Conservation (phyloP, 768 basidiomycete species). For the Amanita molliuscula region DNA sequence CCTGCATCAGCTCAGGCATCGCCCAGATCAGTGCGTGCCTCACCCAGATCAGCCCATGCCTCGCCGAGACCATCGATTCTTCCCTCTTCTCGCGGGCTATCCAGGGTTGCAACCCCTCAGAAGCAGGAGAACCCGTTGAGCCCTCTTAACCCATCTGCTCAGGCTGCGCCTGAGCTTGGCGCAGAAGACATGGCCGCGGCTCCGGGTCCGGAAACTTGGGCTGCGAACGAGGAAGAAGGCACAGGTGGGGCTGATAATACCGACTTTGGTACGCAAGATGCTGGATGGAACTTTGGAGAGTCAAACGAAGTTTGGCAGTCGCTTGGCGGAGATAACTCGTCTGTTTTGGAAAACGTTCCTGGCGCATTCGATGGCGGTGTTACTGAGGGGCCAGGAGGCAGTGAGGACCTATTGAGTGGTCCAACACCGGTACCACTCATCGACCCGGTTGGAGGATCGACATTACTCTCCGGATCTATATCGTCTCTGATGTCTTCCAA, state of each 20-base stretch:
- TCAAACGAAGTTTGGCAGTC: not conserved
- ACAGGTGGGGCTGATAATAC: not conserved
- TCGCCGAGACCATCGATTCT: not conserved
- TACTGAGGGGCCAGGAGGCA: not conserved
- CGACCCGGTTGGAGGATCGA: not conserved
- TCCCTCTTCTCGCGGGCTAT: conserved; percentile 3
- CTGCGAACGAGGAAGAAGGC: not conserved
- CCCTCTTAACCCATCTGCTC: conserved; percentile 24
- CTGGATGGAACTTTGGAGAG: not conserved
- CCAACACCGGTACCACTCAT: not conserved
- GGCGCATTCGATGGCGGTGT: not conserved
- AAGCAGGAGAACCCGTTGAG: conserved; percentile 17
- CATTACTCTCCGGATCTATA: not conserved
- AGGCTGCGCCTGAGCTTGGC: conserved; percentile 11
- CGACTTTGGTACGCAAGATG: not conserved
- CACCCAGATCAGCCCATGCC: not conserved
- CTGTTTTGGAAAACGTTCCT: not conserved
- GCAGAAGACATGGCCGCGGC: conserved; percentile 5
- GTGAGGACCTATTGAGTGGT: not conserved
- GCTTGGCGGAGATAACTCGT: not conserved
- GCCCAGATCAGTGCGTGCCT: not conserved
- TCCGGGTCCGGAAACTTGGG: not conserved
- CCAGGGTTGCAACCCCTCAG: conserved; percentile 16
- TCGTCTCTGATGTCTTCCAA: not conserved
- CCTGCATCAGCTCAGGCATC: not conserved